Evolutionary conservation across 805 yeast species (phyloP).

Genomic region (Zygosaccharomyces kombuchaensis): DNA sequence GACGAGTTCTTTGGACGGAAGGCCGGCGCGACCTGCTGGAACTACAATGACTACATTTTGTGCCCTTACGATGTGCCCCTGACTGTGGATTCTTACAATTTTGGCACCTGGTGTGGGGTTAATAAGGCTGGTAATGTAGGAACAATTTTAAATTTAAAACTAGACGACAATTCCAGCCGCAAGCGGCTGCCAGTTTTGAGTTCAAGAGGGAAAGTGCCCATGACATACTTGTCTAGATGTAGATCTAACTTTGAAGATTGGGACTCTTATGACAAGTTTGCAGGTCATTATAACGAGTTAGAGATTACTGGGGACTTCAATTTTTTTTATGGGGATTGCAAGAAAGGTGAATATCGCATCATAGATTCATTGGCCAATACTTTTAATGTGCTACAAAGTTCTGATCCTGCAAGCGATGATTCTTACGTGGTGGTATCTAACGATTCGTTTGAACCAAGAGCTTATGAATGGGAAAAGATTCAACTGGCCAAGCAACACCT

Average conservation of each 20-base stretch:
- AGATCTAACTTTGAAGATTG: slow-evolving; percentile 23
- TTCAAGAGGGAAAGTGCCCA: slow-evolving; percentile 47
- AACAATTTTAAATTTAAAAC: slow-evolving; percentile 63
- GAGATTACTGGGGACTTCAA: slow-evolving; percentile 32
- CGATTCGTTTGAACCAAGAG: slow-evolving; percentile 27
- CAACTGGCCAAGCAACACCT: slow-evolving; percentile 47
- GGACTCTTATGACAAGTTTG: slow-evolving; percentile 27
- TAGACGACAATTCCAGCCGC: slow-evolving; percentile 41
- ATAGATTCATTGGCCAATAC: slow-evolving; percentile 28
- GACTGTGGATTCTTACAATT: slow-evolving; percentile 27
- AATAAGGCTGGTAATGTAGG: slow-evolving; percentile 56
- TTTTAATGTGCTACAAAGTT: slow-evolving; percentile 30
- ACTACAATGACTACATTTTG: slow-evolving; percentile 38
- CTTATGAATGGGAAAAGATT: slow-evolving; percentile 71
- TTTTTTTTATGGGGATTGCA: slow-evolving; percentile 37
- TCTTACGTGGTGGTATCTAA: slow-evolving; percentile 30
- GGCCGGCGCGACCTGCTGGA: slow-evolving; percentile 53
- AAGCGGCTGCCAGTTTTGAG: slow-evolving; percentile 2
- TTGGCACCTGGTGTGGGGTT: slow-evolving; percentile 91
- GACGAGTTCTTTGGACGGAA: slow-evolving; percentile 79
- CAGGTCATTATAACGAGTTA: slow-evolving; percentile 18
- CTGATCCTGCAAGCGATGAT: slow-evolving; percentile 19
- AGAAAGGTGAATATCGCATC: slow-evolving; percentile 19
- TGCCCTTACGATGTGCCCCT: slow-evolving; percentile 69
- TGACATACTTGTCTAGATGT: slow-evolving; percentile 35